Base-by-base conservation (phyloP, 495 filamentous ascomycete genomes). In the Aspergillus wentii region DNA sequence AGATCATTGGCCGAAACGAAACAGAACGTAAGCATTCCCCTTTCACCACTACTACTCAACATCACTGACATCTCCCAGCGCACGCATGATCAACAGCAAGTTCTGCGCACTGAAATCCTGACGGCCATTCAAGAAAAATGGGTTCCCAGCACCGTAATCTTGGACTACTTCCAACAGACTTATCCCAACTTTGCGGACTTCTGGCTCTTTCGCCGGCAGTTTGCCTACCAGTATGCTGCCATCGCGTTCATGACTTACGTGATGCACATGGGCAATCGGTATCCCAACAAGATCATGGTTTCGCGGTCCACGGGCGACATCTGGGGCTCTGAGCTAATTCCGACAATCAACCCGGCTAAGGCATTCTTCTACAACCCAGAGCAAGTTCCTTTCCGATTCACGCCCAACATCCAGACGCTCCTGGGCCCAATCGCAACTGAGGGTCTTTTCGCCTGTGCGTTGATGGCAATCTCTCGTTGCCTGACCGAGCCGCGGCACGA, bases 221-320 rank as follows among this genome's bases (percentile, higher is more conserved):
- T 97, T 61, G 82, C 86, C 19, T 96, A 96, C 65, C 92, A 97
- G 63, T 81, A 95, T 33, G 89, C 92, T n/a, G 82, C 89, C 2
- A 75, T 96, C 38, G 95, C 90, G 9, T 99, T 97, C 69, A 94
- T 99, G 85, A 99, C 94, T 23, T 97, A 95, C 56, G 83, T 94
- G 43, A 85, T 99, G 68, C 87, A 88, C 69, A 96, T 97, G 75
- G 84, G 85, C 59, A 83, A 84, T 51, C 86, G 94, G 38, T 96
- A 87, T 51, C 94, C 94, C 4, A 86, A 90, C 62, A 97, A 97
- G 69, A 80, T 97, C 53, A 80, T 83, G 58, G 89, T 99, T 47
- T 85, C 91, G 25, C 82, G 94, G 20, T 80, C 76, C 17, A 88
- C 85, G 0, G 94, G 94, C 38, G 91, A 94, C 52, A 82, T 99